phyloP scores from a whole-genome alignment of 768 basidiomycete genomes.

The Pleurotus salmoneostramineus region DNA sequence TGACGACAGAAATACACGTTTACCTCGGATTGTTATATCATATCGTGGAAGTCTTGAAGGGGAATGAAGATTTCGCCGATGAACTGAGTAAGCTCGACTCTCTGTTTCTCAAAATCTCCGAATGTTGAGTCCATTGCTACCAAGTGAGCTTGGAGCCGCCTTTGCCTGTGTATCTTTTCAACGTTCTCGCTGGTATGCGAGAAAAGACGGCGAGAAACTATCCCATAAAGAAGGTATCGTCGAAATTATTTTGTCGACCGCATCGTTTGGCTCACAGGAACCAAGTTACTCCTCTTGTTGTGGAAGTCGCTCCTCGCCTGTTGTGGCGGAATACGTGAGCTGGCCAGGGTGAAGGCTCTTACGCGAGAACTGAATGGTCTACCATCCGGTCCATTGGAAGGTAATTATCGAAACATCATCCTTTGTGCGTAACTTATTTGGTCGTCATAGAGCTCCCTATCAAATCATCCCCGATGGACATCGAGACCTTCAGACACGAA shows the following conservation, averaged over 20 bases:
- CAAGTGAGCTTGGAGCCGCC: constrained; percentile 95
- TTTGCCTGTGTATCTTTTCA: constrained; percentile 88
- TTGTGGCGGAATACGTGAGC: constrained; percentile 89
- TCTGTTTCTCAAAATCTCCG: background rate
- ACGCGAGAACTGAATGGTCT: constrained; percentile 84
- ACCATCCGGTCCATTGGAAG: constrained; percentile 46
- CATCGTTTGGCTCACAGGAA: constrained; percentile 5
- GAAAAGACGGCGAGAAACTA: constrained; percentile 95
- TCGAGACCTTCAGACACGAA: constrained; percentile 86
- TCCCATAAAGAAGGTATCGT: constrained; percentile 88
- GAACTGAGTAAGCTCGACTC: constrained; percentile 76
- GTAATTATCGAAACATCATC: constrained; percentile 14
- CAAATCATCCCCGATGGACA: constrained; percentile 89
- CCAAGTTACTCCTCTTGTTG: constrained; percentile 81
- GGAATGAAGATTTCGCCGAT: constrained; percentile 92
- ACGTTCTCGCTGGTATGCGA: constrained; percentile 82
- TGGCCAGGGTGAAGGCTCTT: constrained; percentile 76
- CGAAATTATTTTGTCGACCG: constrained; percentile 7
- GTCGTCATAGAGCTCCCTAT: constrained; percentile 50
- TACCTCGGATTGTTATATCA: constrained; percentile 95
- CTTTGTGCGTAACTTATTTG: constrained; percentile 7
- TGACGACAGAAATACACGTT: constrained; percentile 89
- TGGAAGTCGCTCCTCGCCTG: constrained; percentile 95
- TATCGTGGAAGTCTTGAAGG: constrained; percentile 89
- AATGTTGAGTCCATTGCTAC: constrained; percentile 7